Percentiles rank a stretch among this genome's conserved stretches.
phyloP scores from a whole-genome alignment of 139 green algal genomes.

The Chlorella sp. region DNA sequence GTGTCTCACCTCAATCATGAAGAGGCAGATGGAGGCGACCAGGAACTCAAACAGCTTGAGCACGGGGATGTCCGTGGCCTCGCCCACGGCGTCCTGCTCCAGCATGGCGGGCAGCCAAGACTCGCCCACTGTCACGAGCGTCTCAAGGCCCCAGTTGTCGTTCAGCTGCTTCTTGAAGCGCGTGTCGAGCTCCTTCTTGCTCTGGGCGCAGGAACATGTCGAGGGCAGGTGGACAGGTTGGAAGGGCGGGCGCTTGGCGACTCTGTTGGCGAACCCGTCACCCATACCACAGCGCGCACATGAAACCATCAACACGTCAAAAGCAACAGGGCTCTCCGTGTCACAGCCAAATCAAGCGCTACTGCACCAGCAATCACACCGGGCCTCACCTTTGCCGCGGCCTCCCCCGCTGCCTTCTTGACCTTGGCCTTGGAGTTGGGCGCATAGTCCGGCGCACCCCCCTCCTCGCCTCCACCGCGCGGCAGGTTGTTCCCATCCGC shows the following conservation, averaged over 20 bases:
- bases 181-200: conserved; percentile 35
- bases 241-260: too few species aligned
- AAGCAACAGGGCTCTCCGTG: too few species aligned
- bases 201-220: too few species aligned
- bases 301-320: too few species aligned
- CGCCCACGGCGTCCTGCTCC: conserved; percentile 29
- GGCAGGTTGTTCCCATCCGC: conserved; percentile 11
- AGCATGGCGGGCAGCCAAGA: conserved; percentile 61
- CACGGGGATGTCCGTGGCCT: conserved; percentile 50
- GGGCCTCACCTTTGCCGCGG: too few species aligned
- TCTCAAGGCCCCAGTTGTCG: conserved; percentile 67
- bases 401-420: background rate
- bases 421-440: conserved; percentile 4
- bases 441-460: background rate
- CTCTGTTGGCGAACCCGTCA: too few species aligned
- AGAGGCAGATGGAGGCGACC: conserved; percentile 67
- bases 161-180: conserved; percentile 45
- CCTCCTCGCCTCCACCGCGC: conserved; percentile 9
- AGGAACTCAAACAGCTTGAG: conserved; percentile 85
- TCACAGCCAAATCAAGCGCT: too few species aligned
- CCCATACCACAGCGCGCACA: too few species aligned
- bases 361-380: too few species aligned
- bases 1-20: conserved; percentile 55
- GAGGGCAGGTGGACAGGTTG: too few species aligned
- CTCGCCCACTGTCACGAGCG: conserved; percentile 63